Percentiles rank a stretch among this genome's conserved stretches.
Evolutionary conservation across 2,329 filamentous ascomycete genomes (phyloP).

Genomic region (Lasiodiplodia gonubiensis): DNA sequence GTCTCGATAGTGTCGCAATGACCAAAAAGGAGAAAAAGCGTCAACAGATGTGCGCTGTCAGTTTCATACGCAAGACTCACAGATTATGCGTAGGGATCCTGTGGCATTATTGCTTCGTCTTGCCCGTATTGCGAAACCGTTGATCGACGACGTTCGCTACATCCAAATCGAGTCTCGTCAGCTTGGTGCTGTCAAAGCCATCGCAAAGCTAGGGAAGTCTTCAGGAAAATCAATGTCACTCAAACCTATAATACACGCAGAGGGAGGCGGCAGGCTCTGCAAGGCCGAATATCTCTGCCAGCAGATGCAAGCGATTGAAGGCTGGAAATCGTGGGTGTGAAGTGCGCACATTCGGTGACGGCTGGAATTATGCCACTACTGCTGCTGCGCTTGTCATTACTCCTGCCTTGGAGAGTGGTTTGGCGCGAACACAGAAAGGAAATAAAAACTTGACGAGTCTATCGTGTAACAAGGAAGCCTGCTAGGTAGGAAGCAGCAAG

Average conservation of each 20-base stretch:
- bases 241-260: background rate
- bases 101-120: background rate
- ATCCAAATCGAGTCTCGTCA: background rate
- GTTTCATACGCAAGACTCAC: background rate
- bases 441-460: too few relatives aligned
- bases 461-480: too few relatives aligned
- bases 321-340: too few relatives aligned
- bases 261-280: background rate
- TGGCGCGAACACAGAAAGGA: too few relatives aligned
- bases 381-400: too few relatives aligned
- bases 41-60: background rate
- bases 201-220: background rate
- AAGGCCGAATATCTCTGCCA: too few relatives aligned
- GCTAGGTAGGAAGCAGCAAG: too few relatives aligned
- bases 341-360: too few relatives aligned
- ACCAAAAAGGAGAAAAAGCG: background rate
- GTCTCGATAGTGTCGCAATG: background rate
- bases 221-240: background rate
- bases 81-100: background rate
- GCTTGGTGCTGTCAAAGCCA: background rate
- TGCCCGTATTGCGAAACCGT: background rate
- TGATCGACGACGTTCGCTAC: background rate
- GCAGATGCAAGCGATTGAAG: too few relatives aligned
- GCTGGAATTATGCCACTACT: too few relatives aligned
- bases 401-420: too few relatives aligned